Evolutionary conservation across 805 yeast species (phyloP), one percentile per base, ranked within the genome.

Genomic region (Candida wancherniae): DNA sequence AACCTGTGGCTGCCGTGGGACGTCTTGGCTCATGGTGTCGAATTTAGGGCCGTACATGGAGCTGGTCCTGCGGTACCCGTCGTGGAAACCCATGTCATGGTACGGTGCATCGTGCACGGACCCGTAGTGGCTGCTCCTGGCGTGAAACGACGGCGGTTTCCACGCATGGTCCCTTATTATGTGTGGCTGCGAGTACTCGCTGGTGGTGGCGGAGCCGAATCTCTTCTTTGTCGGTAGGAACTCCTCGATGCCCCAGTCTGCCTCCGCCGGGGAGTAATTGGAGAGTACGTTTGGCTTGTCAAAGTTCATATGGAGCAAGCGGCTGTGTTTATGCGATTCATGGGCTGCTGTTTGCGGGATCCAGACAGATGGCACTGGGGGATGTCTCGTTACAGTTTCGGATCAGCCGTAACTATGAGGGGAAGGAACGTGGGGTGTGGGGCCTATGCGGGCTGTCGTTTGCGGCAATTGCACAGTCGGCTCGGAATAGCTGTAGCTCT

Each of bases 211-310:
- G 10, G 45, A 40, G 15, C 33, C 37, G 28, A 35, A 42, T 9
- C 47, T 31, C 7, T 30, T 33, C 7, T 42, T 31, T 20, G 15
- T 24, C 9, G 23, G 38, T 9, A 24, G 19, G 14, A 36, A 14
- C 15, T 47, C 51, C 21, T 47, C 51, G 16, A 47, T 47, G 9
- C 51, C 51, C 51, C 51, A 47, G 28, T 47, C 51, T 9, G 50
- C 47, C 34, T 43, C 50, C 11, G 48, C 42, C 15, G 45, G 45
- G 13, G 37, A 24, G 25, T 33, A 36, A 20, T 28, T 38, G 15
- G 42, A 28, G 20, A 37, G 29, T 19, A 39, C 30, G 17, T 24
- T 28, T n/a, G 31, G 11, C 12, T 33, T 27, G 12, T 35, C 42
- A 11, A 34, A 25, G 22, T 31, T 40, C 45, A 40, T 40, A 9